A percentile compares a stretch with the other conserved stretches of the same genome.
Evolutionary conservation across 805 yeast species (phyloP).

Genomic region (Yueomyces sp.): DNA sequence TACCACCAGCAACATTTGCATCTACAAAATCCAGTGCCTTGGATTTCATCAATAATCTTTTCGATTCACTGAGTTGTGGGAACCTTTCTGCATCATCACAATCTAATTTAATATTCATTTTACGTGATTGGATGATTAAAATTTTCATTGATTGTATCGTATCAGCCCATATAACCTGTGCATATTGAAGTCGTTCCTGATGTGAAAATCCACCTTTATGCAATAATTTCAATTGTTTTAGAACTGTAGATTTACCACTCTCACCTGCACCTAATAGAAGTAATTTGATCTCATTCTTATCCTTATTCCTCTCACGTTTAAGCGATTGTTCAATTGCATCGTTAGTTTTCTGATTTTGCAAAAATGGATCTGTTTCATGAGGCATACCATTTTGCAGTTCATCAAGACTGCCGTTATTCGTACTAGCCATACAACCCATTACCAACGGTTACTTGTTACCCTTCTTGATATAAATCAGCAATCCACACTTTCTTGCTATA

Average conservation of each 20-base stretch:
- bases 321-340: conserved; percentile 54
- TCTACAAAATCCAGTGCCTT: conserved; percentile 51
- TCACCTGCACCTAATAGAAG: conserved; percentile 89
- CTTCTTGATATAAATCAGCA: background rate
- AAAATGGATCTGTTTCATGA: conserved; percentile 39
- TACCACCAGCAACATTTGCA: conserved; percentile 54
- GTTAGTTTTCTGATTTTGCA: conserved; percentile 40
- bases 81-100: conserved; percentile 40
- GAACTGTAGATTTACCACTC: conserved; percentile 84
- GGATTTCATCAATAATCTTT: conserved; percentile 39
- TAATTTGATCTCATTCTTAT: conserved; percentile 51
- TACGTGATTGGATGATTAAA: conserved; percentile 63
- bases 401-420: background rate
- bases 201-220: conserved; percentile 78
- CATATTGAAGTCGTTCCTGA: conserved; percentile 66
- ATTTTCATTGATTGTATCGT: conserved; percentile 73
- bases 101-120: conserved; percentile 46
- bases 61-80: conserved; percentile 32
- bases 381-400: conserved; percentile 2
- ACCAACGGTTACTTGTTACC: background rate
- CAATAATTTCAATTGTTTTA: conserved; percentile 74
- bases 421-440: conserved; percentile 67
- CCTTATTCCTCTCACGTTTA: conserved; percentile 36
- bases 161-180: conserved; percentile 88
- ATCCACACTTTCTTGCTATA: too few relatives aligned